Conservation (phyloP, 2,329 filamentous ascomycete genomes). For the Paraconiothyrium sp. region DNA sequence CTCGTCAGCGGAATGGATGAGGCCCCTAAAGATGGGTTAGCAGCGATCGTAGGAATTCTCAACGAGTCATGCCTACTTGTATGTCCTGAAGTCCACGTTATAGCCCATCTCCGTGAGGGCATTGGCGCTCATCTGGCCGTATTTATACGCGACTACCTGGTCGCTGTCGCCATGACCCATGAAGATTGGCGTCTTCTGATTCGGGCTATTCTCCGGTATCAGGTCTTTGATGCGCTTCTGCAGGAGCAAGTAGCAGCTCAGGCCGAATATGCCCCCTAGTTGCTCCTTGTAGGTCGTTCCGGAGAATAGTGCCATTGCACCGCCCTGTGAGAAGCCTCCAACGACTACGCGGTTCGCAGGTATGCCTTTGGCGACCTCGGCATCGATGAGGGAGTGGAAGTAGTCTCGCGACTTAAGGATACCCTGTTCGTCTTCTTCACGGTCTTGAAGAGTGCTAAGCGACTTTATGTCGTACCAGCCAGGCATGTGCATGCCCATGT, state of each 20-base stretch:
- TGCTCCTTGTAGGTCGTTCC: constrained; percentile 78
- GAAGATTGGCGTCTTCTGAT: constrained; percentile 82
- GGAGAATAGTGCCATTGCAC: constrained; percentile 83
- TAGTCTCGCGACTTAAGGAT: constrained; percentile 77
- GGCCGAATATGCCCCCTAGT: constrained; percentile 85
- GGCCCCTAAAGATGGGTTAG: constrained; percentile 59
- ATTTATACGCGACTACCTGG: constrained; percentile 73
- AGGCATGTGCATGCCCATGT: constrained; percentile 81
- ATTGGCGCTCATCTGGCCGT: constrained; percentile 74
- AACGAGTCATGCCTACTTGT: constrained; percentile 64
- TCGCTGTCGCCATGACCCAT: constrained; percentile 89
- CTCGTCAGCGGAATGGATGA: constrained; percentile 79
- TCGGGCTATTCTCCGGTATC: constrained; percentile 59
- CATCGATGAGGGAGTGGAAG: constrained; percentile 80
- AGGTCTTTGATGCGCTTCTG: constrained; percentile 67
- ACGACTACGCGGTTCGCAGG: constrained; percentile 84
- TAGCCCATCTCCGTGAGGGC: constrained; percentile 74
- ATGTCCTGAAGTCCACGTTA: constrained; percentile 78
- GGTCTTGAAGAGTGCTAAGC: constrained; percentile 56
- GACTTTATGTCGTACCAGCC: constrained; percentile 82
- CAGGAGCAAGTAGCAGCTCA: constrained; percentile 84
- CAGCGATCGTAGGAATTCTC: background rate
- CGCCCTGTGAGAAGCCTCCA: constrained; percentile 87
- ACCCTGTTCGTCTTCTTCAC: constrained; percentile 73
- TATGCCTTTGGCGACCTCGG: constrained; percentile 83